A percentile compares a stretch with the other conserved stretches of the same genome.
phyloP scores from a whole-genome alignment of 208 protist genomes.

The Wallacemonas rigidus region DNA sequence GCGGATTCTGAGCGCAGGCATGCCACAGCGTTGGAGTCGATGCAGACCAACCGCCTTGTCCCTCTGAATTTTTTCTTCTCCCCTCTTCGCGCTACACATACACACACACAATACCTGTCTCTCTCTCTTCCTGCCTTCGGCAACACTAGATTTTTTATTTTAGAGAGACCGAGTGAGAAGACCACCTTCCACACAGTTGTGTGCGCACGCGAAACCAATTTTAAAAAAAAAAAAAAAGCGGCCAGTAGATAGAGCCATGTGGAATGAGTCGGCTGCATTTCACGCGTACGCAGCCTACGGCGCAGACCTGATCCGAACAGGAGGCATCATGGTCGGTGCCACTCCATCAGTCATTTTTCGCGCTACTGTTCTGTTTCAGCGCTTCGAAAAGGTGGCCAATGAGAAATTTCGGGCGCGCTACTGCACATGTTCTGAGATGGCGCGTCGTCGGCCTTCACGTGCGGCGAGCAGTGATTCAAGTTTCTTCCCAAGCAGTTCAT shows the following conservation, averaged over 20 bases:
- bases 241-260: conserved; percentile 12
- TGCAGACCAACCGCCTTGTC: too few relatives aligned
- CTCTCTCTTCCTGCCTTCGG: not conserved
- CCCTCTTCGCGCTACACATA: too few relatives aligned
- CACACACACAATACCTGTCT: not conserved
- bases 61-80: too few relatives aligned
- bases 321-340: conserved; percentile 54
- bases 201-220: too few relatives aligned
- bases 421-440: conserved; percentile 11
- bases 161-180: too few relatives aligned
- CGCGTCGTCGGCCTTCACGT: not conserved
- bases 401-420: conserved; percentile 40
- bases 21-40: too few relatives aligned
- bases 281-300: conserved; percentile 66
- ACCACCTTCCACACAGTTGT: too few relatives aligned
- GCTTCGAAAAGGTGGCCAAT: conserved; percentile 62
- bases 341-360: conserved; percentile 73
- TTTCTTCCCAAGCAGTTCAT: conserved; percentile 15
- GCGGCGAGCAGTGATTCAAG: conserved; percentile 1
- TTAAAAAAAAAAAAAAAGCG: too few relatives aligned
- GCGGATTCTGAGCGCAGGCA: too few relatives aligned
- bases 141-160: not conserved
- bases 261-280: conserved; percentile 27
- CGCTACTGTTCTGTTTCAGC: conserved; percentile 76
- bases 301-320: conserved; percentile 78